Evolutionary conservation across 257 asterid species (phyloP).

Genomic region (Osmanthus fragrans): DNA sequence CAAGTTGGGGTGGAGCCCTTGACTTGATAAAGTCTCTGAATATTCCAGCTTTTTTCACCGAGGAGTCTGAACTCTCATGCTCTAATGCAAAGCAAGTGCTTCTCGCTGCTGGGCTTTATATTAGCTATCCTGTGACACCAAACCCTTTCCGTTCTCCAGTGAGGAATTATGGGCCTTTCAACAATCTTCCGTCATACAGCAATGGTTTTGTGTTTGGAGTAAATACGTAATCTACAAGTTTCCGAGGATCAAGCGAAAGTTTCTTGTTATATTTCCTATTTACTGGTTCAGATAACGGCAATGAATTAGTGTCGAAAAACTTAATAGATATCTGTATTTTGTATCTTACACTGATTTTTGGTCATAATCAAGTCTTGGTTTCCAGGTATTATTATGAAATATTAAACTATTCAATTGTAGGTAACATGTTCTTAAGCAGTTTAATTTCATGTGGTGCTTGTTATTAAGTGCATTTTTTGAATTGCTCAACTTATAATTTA

Average conservation of each 20-base stretch:
- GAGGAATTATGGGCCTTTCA: conserved; percentile 29
- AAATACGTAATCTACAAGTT: conserved; percentile 25
- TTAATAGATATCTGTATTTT: neutral
- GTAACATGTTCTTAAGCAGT: neutral
- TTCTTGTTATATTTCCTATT: neutral
- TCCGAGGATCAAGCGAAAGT: neutral
- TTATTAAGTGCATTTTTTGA: no score
- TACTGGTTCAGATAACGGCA: neutral
- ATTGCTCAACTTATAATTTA: no score
- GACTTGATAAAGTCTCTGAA: conserved; percentile 29
- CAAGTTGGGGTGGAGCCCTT: conserved; percentile 35
- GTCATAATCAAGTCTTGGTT: neutral
- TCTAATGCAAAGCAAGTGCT: conserved; percentile 29
- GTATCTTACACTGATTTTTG: neutral
- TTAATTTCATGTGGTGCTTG: neutral
- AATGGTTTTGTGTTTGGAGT: conserved; percentile 39
- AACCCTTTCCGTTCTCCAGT: conserved; percentile 45
- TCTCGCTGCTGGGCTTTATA: conserved; percentile 25
- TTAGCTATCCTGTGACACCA: conserved; percentile 38
- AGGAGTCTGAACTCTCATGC: conserved; percentile 33
- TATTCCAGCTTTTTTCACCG: conserved; percentile 32
- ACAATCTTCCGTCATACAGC: conserved; percentile 35
- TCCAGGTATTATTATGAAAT: neutral
- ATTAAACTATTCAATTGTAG: no score
- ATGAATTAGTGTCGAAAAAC: neutral